Base-by-base conservation (phyloP, 1,284 basidiomycete species). In the Sphagnurus paluster region DNA sequence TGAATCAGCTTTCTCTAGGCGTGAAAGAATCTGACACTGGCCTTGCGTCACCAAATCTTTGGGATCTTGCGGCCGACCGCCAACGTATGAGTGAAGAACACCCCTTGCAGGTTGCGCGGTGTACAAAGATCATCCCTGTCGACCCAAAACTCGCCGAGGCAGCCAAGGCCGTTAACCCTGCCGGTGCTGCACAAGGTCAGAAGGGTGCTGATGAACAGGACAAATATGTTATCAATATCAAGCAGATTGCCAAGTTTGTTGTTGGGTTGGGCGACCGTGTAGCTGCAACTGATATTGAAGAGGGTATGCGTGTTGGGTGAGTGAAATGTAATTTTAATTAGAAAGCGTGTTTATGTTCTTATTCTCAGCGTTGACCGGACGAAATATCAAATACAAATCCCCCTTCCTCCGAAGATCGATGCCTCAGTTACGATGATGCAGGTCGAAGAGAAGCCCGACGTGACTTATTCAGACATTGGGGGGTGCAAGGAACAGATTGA, bases 371-470 rank as follows among this genome's bases (percentile, higher is more conserved):
- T 94, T 55, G 89, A 94, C 68, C 83, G 92, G 41, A 95, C 88
- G 58, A 98, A 98, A 68, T 99, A 99, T 67, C 95, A 98, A 69
- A 99, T 99, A 56, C 93, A 98, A 71, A 98, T 99, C 55, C 97
- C 97, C n/a, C 72, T 99, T n/a, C 97, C 97, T 34, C 97, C 97
- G 29, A 98, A 97, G 75, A 99, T 99, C 57, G 97, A 99, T 67
- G 94, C 97, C 2, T 97, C 94, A 0, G 97, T 99, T 3, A 99
- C 97, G 11, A 98, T 99, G 96, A 99, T 99, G 97, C 96, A 99
- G 70, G 96, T 99, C 36, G 96, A 99, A 68, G 96, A 99, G 72
- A 96, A 98, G 67, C 96, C 96, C 1, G 96, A 98, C 61, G 93
- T 99, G 39, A 98, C 96, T 2, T 99, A 99, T 66, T 93, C 94